These are phyloP conservation scores for Collybia nuda DNA, from an alignment of 768 basidiomycete species.

Conservation along the genomic window DNA sequence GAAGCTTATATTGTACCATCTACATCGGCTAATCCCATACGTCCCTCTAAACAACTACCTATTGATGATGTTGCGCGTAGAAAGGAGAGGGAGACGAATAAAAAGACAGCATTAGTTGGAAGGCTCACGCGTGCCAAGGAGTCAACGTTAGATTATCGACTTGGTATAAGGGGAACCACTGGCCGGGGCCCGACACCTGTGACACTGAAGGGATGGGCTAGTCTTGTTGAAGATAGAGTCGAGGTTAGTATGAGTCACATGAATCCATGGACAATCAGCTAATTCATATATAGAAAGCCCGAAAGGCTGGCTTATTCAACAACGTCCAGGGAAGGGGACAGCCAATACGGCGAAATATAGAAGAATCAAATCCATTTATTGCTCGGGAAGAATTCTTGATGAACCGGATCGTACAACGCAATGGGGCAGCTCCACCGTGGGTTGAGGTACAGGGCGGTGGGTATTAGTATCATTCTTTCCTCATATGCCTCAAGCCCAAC, in stretches of 20 bases:
- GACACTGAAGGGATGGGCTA: constrained; percentile 72
- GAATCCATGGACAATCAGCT: no score
- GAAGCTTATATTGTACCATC: constrained; percentile 46
- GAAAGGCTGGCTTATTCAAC: constrained; percentile 68
- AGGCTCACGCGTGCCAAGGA: constrained; percentile 66
- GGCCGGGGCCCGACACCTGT: constrained; percentile 53
- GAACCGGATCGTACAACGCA: constrained; percentile 81
- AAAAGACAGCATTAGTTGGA: constrained; percentile 51
- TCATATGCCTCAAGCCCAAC: background rate
- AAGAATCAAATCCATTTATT: constrained; percentile 58
- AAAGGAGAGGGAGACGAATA: constrained; percentile 49
- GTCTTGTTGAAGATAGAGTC: constrained; percentile 76
- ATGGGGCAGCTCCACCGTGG: constrained; percentile 86
- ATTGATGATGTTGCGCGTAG: constrained; percentile 37
- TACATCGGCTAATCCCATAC: constrained; percentile 10
- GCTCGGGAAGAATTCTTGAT: constrained; percentile 78
- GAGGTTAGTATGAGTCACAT: constrained; percentile 59
- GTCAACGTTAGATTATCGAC: constrained; percentile 71
- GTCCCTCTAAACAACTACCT: constrained; percentile 10
- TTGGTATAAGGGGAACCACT: constrained; percentile 37
- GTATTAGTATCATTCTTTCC: constrained; percentile 12
- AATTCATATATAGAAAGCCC: constrained; percentile 48
- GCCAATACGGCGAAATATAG: constrained; percentile 34
- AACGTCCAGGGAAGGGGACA: constrained; percentile 64
- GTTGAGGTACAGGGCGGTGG: constrained; percentile 75